Percentiles rank a stretch among this genome's conserved stretches.
Evolutionary conservation across 306 rosid genomes (phyloP).

Genomic region (Herpetospermum pedunculosum): DNA sequence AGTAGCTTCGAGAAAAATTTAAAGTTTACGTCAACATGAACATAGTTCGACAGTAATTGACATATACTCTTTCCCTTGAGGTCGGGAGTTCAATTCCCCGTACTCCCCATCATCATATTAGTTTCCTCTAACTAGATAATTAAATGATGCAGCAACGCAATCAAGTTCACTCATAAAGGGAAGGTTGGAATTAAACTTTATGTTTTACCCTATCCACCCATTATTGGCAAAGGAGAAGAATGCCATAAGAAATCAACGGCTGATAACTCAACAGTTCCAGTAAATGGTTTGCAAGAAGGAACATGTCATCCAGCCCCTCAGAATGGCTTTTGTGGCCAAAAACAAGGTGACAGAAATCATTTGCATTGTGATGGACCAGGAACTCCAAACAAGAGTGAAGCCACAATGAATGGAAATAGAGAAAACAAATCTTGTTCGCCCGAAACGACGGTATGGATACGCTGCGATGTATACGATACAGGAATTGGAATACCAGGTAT

Average conservation of each 20-base stretch:
- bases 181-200: slow-evolving; percentile 78
- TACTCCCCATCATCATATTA: neutral
- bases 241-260: slow-evolving; percentile 20
- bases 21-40: too few species aligned
- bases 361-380: slow-evolving; percentile 29
- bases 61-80: too few species aligned
- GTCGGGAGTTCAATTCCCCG: too few species aligned
- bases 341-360: slow-evolving; percentile 27
- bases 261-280: slow-evolving; percentile 22
- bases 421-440: slow-evolving; percentile 35
- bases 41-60: too few species aligned
- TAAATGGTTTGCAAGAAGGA: slow-evolving; percentile 41
- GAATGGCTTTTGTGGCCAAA: slow-evolving; percentile 21
- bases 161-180: slow-evolving; percentile 95
- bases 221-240: slow-evolving; percentile 33
- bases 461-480: slow-evolving; percentile 87
- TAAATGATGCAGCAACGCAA: slow-evolving; percentile 61
- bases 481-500: slow-evolving; percentile 99
- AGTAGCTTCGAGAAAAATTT: too few species aligned
- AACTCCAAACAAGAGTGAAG: slow-evolving; percentile 38
- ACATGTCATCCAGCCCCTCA: slow-evolving; percentile 23
- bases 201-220: slow-evolving; percentile 44
- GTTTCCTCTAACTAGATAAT: neutral
- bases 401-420: slow-evolving; percentile 30
- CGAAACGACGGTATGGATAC: slow-evolving; percentile 74